Conservation (phyloP, 352 stramenopile genomes). For the Pythium apleroticum region DNA sequence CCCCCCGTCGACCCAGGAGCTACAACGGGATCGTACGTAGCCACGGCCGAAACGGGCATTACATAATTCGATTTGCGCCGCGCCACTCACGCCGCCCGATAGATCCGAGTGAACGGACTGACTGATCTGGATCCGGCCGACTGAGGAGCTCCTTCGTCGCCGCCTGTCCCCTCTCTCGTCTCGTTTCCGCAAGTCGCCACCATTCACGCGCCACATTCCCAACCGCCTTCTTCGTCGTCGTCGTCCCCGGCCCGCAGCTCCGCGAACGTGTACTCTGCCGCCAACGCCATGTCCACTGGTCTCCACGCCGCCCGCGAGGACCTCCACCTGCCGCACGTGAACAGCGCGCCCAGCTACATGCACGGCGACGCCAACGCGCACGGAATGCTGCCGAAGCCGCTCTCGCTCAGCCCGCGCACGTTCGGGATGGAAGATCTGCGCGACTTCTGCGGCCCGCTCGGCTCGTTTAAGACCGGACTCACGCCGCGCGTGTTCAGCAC, state of each 20-base stretch:
- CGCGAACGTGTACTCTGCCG: conserved; percentile 1
- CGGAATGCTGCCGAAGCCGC: conserved; percentile 55
- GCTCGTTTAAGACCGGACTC: conserved; percentile 81
- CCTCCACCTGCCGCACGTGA: conserved; percentile 53
- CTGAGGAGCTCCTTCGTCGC: background rate
- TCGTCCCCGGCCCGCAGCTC: background rate
- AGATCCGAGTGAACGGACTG: background rate
- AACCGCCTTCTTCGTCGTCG: background rate
- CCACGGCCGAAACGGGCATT: conserved; percentile 44
- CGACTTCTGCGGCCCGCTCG: conserved; percentile 77
- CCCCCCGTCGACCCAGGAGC: background rate
- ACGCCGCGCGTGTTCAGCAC: conserved; percentile 82
- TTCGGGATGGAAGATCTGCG: conserved; percentile 86
- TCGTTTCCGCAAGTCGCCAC: conserved; percentile 4
- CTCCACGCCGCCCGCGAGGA: conserved; percentile 75
- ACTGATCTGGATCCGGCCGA: background rate
- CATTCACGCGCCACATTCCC: conserved; percentile 18
- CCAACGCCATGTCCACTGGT: conserved; percentile 57
- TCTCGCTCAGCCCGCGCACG: conserved; percentile 72
- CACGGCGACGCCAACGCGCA: conserved; percentile 32
- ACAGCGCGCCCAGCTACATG: conserved; percentile 34
- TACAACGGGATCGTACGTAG: conserved; percentile 31
- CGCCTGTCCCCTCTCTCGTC: conserved; percentile 6
- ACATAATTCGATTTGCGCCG: conserved; percentile 70
- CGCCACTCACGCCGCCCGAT: conserved; percentile 13